Percentiles rank a stretch among this genome's conserved stretches.
phyloP scores from a whole-genome alignment of 306 rosid species.

The Prunus mira region DNA sequence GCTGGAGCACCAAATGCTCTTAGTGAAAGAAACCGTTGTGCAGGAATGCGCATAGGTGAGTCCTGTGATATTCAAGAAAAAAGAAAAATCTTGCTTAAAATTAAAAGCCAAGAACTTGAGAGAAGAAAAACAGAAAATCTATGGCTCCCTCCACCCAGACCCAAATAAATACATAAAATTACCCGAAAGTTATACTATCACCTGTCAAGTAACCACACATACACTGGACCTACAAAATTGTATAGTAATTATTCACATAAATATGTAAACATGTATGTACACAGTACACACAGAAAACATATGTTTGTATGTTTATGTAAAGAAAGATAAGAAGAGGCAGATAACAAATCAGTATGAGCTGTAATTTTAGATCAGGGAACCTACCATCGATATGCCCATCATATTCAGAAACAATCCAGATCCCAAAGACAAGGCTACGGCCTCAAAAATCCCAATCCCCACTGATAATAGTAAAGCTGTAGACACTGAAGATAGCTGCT shows the following conservation, averaged over 20 bases:
- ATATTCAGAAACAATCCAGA: slow-evolving; percentile 58
- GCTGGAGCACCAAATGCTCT: slow-evolving; percentile 99
- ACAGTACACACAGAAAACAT: neutral
- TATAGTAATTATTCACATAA: neutral
- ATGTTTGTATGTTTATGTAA: neutral
- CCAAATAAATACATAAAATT: neutral
- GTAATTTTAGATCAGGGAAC: slow-evolving; percentile 23
- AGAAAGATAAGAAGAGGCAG: neutral
- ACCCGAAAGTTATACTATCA: neutral
- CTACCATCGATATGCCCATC: slow-evolving; percentile 80
- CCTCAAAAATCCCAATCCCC: slow-evolving; percentile 84
- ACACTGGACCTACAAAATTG: neutral
- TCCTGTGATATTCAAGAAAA: slow-evolving; percentile 39
- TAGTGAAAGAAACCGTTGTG: slow-evolving; percentile 64
- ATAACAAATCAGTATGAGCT: neutral
- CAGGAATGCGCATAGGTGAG: slow-evolving; percentile 57
- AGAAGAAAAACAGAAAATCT: neutral
- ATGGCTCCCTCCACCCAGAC: neutral
- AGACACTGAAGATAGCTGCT: slow-evolving; percentile 82
- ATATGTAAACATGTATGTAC: neutral
- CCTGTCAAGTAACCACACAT: neutral
- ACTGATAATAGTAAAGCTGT: slow-evolving; percentile 84
- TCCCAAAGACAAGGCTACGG: slow-evolving; percentile 71
- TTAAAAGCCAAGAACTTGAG: neutral
- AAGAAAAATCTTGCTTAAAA: neutral